These are phyloP conservation scores for Phaffia australis DNA, from an alignment of 768 basidiomycete genomes.

Conservation along the genomic window DNA sequence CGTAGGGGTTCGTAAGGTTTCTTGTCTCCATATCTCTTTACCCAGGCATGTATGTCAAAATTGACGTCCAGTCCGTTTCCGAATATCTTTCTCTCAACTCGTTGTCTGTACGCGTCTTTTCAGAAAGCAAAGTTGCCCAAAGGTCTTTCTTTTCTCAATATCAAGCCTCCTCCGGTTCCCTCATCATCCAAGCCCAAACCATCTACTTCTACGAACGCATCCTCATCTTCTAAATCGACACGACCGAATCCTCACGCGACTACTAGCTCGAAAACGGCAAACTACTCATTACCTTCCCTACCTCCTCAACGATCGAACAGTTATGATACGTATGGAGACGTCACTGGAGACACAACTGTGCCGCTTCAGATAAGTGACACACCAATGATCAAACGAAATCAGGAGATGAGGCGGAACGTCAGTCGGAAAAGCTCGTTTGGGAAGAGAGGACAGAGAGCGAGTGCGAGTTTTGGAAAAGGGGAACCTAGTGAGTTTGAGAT, in stretches of 20 bases:
- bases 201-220: neutral
- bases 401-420: slow-evolving; percentile 22
- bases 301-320: too few species aligned
- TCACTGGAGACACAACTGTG: slow-evolving; percentile 16
- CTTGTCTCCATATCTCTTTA: neutral
- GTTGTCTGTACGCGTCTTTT: neutral
- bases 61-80: neutral
- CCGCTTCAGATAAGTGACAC: slow-evolving; percentile 25
- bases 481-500: slow-evolving; percentile 15
- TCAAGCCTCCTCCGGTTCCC: slow-evolving; percentile 4
- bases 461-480: slow-evolving; percentile 24
- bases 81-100: too few species aligned
- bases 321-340: neutral
- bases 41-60: neutral
- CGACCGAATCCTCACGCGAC: neutral
- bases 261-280: neutral
- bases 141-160: slow-evolving; percentile 3
- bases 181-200: slow-evolving; percentile 13
- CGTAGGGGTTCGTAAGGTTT: slow-evolving; percentile 5
- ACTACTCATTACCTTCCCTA: too few species aligned
- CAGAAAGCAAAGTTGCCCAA: neutral
- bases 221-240: neutral
- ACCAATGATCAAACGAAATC: slow-evolving; percentile 25
- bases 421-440: slow-evolving; percentile 21
- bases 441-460: slow-evolving; percentile 17